A percentile compares a stretch with the other conserved stretches of the same genome.
phyloP scores from a whole-genome alignment of 257 asterid genomes.

The Petunia axillaris region DNA sequence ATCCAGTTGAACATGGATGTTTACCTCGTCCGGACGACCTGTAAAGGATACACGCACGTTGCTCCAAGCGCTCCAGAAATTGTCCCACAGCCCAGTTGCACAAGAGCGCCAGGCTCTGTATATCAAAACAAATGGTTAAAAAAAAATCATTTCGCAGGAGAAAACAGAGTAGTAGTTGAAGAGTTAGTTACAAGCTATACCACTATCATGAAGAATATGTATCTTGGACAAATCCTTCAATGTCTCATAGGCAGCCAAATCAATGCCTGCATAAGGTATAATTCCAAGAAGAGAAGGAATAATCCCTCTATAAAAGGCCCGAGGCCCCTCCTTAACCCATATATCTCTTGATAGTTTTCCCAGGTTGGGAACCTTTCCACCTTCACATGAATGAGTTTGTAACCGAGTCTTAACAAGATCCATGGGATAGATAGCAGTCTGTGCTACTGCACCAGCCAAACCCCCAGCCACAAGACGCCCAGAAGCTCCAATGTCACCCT shows the following conservation, averaged over 20 bases:
- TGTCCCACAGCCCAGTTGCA: slow-evolving; percentile 93
- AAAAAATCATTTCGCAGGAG: neutral
- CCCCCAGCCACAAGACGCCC: slow-evolving; percentile 90
- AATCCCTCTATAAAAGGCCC: slow-evolving; percentile 90
- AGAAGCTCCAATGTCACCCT: slow-evolving; percentile 65
- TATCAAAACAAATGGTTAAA: slow-evolving; percentile 30
- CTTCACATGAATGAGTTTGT: slow-evolving; percentile 72
- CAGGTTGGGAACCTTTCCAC: slow-evolving; percentile 71
- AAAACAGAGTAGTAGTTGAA: slow-evolving; percentile 5
- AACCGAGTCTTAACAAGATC: slow-evolving; percentile 95
- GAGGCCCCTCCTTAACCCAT: slow-evolving; percentile 88
- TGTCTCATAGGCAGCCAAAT: slow-evolving; percentile 86
- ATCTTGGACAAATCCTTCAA: slow-evolving; percentile 83
- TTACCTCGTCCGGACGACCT: slow-evolving; percentile 97
- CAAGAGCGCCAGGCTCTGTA: slow-evolving; percentile 95
- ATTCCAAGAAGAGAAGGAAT: slow-evolving; percentile 96
- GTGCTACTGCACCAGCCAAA: slow-evolving; percentile 98
- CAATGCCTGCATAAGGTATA: slow-evolving; percentile 94
- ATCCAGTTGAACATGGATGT: neutral
- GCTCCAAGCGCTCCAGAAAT: slow-evolving; percentile 97
- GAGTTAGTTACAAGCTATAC: slow-evolving; percentile 48
- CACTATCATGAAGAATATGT: slow-evolving; percentile 74
- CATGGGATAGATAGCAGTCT: slow-evolving; percentile 94
- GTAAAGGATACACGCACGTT: slow-evolving; percentile 91
- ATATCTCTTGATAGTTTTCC: slow-evolving; percentile 78